These are phyloP conservation scores for Raffaelea arxii DNA, from an alignment of 2,329 filamentous ascomycete species.

Conservation along the genomic window DNA sequence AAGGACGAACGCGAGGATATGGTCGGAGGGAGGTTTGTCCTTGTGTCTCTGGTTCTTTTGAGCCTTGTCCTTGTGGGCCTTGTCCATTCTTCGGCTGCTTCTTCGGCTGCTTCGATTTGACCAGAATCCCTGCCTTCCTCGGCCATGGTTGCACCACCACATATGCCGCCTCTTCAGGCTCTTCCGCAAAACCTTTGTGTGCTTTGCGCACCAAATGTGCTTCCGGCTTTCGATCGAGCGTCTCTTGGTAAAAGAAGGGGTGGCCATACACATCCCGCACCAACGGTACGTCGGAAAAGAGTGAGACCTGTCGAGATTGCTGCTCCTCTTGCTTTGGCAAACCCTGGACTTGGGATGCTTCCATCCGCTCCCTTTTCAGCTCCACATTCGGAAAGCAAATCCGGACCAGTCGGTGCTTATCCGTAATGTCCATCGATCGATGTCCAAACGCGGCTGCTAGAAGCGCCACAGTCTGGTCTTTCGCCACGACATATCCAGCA, in stretches of 20 bases:
- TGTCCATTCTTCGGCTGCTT: neutral
- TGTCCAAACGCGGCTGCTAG: slow-evolving; percentile 38
- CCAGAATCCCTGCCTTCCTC: slow-evolving; percentile 50
- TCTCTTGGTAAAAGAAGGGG: slow-evolving; percentile 32
- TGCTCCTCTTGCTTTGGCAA: no score
- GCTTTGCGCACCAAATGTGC: slow-evolving; percentile 26
- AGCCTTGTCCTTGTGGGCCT: slow-evolving; percentile 6
- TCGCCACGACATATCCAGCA: neutral
- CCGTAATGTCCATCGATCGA: slow-evolving; percentile 30
- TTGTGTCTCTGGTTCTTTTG: neutral
- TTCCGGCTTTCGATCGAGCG: slow-evolving; percentile 34
- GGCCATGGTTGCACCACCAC: slow-evolving; percentile 40
- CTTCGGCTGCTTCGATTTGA: slow-evolving; percentile 19
- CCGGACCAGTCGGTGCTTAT: slow-evolving; percentile 33
- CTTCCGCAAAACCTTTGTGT: slow-evolving; percentile 25
- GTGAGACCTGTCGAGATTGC: no score
- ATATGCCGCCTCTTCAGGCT: slow-evolving; percentile 36
- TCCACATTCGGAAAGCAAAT: slow-evolving; percentile 20
- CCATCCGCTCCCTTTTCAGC: slow-evolving; percentile 22
- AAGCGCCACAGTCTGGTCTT: slow-evolving; percentile 36
- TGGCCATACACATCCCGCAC: slow-evolving; percentile 26
- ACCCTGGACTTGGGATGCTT: no score
- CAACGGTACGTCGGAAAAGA: no score
- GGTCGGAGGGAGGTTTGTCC: slow-evolving; percentile 25
- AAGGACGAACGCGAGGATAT: slow-evolving; percentile 34